Conservation (phyloP, 208 protist genomes). For the Herpetomonas muscarum region DNA sequence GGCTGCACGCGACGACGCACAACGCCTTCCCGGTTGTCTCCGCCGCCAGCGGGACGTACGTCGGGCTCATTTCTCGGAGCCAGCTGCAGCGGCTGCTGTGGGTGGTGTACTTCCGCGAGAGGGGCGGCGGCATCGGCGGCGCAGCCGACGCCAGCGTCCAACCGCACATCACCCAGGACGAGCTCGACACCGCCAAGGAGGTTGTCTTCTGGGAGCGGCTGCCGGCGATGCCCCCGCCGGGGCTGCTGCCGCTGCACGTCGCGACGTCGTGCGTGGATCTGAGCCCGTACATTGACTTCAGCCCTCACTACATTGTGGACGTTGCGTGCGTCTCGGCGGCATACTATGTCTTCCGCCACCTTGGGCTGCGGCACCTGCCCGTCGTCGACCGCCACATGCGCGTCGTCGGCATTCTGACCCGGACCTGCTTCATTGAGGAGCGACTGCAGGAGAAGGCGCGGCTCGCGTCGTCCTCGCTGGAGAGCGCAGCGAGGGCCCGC, state of each 20-base stretch:
- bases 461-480: constrained; percentile 3
- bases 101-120: constrained; percentile 50
- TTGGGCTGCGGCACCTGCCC: constrained; percentile 77
- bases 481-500: background rate
- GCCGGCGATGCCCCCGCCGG: constrained; percentile 23
- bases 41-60: constrained; percentile 26
- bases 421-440: constrained; percentile 66
- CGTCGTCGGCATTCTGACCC: constrained; percentile 77
- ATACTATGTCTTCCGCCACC: constrained; percentile 67
- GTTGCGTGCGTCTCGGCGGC: constrained; percentile 59
- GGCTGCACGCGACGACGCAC: constrained; percentile 56
- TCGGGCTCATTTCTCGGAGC: constrained; percentile 39
- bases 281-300: constrained; percentile 57
- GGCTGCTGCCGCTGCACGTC: constrained; percentile 20
- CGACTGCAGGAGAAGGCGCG: constrained; percentile 43
- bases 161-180: constrained; percentile 31
- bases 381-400: constrained; percentile 55
- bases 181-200: constrained; percentile 42
- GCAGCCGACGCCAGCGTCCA: background rate
- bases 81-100: constrained; percentile 58
- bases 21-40: constrained; percentile 86
- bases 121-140: background rate
- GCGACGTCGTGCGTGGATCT: constrained; percentile 36
- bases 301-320: constrained; percentile 48
- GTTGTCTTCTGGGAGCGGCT: constrained; percentile 53